phyloP scores from a whole-genome alignment of 192 early-diverging fungal species.

The Podila minutissima region DNA sequence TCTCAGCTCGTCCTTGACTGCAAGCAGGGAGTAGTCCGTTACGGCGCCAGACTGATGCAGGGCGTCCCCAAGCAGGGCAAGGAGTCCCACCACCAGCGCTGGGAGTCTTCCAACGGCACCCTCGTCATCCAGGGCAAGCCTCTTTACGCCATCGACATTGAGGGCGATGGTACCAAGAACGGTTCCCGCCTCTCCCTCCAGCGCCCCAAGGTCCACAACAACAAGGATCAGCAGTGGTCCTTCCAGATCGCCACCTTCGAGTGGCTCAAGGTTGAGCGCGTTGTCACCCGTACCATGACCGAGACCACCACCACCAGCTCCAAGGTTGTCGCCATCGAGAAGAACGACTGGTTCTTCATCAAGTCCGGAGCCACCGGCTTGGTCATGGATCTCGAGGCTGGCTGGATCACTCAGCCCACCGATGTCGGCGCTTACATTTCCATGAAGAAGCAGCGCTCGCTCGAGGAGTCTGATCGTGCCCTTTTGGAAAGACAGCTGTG shows the following conservation, averaged over 20 bases:
- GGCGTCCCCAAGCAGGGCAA: conserved; percentile 33
- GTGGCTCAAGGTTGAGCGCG: conserved; percentile 22
- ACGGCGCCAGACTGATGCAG: conserved; percentile 46
- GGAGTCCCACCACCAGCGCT: conserved; percentile 47
- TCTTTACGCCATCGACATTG: conserved; percentile 41
- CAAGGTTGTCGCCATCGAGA: conserved; percentile 27
- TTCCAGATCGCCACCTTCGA: conserved; percentile 31
- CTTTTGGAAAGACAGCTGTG: conserved; percentile 40
- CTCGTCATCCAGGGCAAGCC: conserved; percentile 45
- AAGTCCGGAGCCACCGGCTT: conserved; percentile 30
- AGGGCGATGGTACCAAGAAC: conserved; percentile 38
- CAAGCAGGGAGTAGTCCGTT: conserved; percentile 43
- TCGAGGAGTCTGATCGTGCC: conserved; percentile 31
- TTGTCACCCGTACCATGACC: conserved; percentile 15
- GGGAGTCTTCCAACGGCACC: conserved; percentile 34
- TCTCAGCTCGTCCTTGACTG: conserved; percentile 42
- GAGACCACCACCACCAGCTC: conserved; percentile 1
- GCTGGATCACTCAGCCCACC: conserved; percentile 47
- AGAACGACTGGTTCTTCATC: conserved; percentile 50
- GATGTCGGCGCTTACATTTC: conserved; percentile 48
- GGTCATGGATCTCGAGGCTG: conserved; percentile 50
- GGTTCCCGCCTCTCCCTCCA: conserved; percentile 46
- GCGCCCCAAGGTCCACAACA: conserved; percentile 49
- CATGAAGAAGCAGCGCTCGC: conserved; percentile 50
- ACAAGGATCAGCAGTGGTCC: conserved; percentile 44